Conservation (phyloP, 2,329 filamentous ascomycete species). For the Botrytis byssoidea region DNA sequence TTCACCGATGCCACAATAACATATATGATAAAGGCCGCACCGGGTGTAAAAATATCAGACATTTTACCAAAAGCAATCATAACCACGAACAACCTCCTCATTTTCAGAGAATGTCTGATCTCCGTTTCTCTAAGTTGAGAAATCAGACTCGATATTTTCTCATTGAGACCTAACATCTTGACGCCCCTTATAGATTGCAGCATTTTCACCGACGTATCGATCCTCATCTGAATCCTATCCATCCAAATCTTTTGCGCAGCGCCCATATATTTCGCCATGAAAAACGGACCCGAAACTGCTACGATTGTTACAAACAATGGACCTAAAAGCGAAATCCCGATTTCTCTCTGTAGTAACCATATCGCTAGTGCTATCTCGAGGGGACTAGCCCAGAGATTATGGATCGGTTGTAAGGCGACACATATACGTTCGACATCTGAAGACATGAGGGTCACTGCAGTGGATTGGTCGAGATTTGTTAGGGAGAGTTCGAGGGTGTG, state of each 20-base stretch:
- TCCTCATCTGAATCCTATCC: not conserved
- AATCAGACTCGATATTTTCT: not conserved
- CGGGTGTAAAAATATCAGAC: not conserved
- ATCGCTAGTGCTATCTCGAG: slow-evolving; percentile 42
- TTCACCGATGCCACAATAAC: not conserved
- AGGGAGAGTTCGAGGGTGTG: not conserved
- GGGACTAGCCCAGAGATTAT: slow-evolving; percentile 44
- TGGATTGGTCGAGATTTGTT: slow-evolving; percentile 25
- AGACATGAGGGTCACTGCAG: slow-evolving; percentile 48
- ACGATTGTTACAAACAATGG: not conserved
- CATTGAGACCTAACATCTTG: not conserved
- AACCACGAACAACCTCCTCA: not conserved
- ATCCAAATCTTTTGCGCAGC: not conserved
- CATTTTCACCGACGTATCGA: not conserved
- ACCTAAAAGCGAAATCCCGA: slow-evolving; percentile 28
- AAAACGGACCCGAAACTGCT: not conserved
- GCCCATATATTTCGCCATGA: not conserved
- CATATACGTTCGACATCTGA: slow-evolving; percentile 38
- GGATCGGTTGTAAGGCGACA: slow-evolving; percentile 31
- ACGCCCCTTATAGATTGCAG: not conserved
- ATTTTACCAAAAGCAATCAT: not conserved
- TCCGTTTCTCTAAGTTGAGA: not conserved
- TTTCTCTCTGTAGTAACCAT: slow-evolving; percentile 41
- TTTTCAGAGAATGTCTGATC: not conserved
- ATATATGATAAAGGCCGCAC: not conserved